A percentile compares a stretch with the other conserved stretches of the same genome.
These are phyloP conservation scores for Aspergillus clavatus DNA, from an alignment of 2,329 filamentous ascomycete genomes.

Conservation along the genomic window DNA sequence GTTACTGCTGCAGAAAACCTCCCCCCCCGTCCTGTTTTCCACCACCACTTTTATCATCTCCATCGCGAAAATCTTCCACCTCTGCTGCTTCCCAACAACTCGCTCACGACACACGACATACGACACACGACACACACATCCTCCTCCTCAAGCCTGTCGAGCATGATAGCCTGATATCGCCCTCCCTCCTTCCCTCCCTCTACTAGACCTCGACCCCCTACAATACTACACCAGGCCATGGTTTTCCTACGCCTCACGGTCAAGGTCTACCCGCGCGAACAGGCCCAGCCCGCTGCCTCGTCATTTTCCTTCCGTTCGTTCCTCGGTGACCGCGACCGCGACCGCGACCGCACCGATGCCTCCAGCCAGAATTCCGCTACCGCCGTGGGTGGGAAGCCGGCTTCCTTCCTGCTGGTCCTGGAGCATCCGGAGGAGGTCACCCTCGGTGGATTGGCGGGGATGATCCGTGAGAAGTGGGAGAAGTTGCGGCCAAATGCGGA, in stretches of 20 bases:
- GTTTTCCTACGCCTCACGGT: conserved; percentile 36
- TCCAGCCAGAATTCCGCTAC: conserved; percentile 7
- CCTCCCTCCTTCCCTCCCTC: neutral
- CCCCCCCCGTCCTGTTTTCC: too few relatives aligned
- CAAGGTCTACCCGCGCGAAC: conserved; percentile 30
- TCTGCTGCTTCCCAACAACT: neutral
- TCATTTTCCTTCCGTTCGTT: conserved; percentile 13
- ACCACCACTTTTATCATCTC: neutral
- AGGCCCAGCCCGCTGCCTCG: conserved; percentile 10
- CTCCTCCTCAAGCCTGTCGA: too few relatives aligned
- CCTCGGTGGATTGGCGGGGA: conserved; percentile 25
- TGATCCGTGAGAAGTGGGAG: conserved; percentile 32
- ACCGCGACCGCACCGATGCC: conserved; percentile 15
- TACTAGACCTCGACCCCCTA: too few relatives aligned
- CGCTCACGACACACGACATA: too few relatives aligned
- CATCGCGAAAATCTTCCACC: neutral
- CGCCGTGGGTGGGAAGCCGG: conserved; percentile 14
- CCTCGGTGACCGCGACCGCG: conserved; percentile 11
- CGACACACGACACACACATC: neutral
- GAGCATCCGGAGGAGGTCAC: conserved; percentile 28
- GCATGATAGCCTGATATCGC: too few relatives aligned
- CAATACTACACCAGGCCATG: too few relatives aligned
- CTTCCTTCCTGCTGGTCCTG: conserved; percentile 29
- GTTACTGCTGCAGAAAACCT: too few relatives aligned
- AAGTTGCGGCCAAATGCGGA: conserved; percentile 27